These are phyloP conservation scores for Leishmania braziliensis DNA, from an alignment of 208 protist species.

Conservation along the genomic window DNA sequence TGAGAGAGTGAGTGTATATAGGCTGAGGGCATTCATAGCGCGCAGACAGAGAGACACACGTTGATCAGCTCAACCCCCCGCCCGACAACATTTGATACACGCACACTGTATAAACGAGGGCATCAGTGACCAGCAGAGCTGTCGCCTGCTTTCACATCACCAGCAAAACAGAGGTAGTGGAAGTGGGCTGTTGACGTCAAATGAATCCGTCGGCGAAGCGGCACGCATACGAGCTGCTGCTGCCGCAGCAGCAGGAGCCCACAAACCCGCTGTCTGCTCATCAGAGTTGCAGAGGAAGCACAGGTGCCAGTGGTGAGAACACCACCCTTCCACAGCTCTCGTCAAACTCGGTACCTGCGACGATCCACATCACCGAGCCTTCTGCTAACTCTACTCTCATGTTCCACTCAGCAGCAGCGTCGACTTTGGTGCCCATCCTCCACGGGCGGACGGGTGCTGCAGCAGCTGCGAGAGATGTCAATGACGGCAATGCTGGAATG, in stretches of 20 bases:
- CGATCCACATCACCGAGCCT: neutral
- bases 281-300: neutral
- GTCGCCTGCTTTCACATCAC: neutral
- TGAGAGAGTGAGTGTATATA: neutral
- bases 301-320: neutral
- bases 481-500: neutral
- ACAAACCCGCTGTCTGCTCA: too few species aligned
- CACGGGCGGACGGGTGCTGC: neutral
- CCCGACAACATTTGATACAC: neutral
- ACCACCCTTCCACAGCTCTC: slow-evolving; percentile 4
- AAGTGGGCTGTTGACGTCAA: neutral
- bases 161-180: neutral
- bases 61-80: neutral
- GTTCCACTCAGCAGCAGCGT: neutral
- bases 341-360: neutral
- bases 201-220: slow-evolving; percentile 11
- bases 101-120: neutral
- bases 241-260: slow-evolving; percentile 1
- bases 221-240: slow-evolving; percentile 3
- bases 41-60: neutral
- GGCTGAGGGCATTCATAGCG: neutral
- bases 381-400: neutral
- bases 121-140: neutral
- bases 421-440: slow-evolving; percentile 1
- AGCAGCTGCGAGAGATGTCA: neutral